Evolutionary conservation across 768 basidiomycete genomes (phyloP), one percentile per base, ranked within the genome.

Genomic region (Naematelia aurantialba): DNA sequence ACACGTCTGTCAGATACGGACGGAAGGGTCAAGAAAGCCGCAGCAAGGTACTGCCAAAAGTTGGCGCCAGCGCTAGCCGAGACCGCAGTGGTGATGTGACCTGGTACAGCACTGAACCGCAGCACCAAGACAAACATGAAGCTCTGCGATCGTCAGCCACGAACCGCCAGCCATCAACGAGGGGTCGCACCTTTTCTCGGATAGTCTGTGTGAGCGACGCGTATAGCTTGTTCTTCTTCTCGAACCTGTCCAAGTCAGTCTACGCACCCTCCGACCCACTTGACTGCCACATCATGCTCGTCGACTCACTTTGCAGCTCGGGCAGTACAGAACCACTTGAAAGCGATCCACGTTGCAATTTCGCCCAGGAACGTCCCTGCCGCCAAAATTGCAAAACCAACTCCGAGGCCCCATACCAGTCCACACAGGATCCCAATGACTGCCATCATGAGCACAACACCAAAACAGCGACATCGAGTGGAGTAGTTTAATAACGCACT

Each of bases 121-220:
- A 75, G 59, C 25, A 75, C 63, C n/a, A 75, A 56, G 22, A 73
- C 70, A 53, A 75, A 75, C 62, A 68, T 66, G 62, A 75, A 75
- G 25, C 69, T 73, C 68, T 71, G 58, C 10, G 11, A 46, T 25
- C 34, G 45, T 67, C 52, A 65, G 58, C 39, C 19, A 4, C 5
- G n/a, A n/a, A n/a, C 31, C n/a, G 11, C 19, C 22, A 34, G 2
- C 34, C 5, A 10, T 49, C 25, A 13, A 29, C 1, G 14, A 50
- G 19, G 22, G 13, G 3, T 46, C 67, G 48, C 25, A 69, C 67
- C 63, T 75, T 75, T 53, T 73, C 69, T 39, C 74, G 50, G 50
- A 75, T 75, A 27, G 70, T 45, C 53, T 71, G 68, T 4, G 74
- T 73, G 49, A 75, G 59, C n/a, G 59, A 55, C 13, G 68, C 62